A percentile compares a stretch with the other conserved stretches of the same genome.
These are phyloP conservation scores for Geotrichum carabidarum DNA, from an alignment of 1,139 yeast species.

Conservation along the genomic window DNA sequence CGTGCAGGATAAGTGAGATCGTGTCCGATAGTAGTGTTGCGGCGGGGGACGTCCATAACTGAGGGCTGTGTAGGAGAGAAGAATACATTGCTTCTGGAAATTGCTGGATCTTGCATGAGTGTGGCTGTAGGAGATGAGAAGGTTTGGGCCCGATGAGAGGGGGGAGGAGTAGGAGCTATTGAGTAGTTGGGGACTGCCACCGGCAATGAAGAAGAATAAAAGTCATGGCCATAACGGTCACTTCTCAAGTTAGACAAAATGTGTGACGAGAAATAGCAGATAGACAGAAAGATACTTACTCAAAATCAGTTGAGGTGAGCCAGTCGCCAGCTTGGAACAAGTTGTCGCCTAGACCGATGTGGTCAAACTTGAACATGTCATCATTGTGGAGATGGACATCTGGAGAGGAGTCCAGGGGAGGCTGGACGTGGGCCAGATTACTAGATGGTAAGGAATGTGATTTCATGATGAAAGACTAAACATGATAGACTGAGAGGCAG, in stretches of 20 bases:
- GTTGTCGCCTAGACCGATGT: background rate
- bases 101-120: background rate
- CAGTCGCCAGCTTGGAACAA: background rate
- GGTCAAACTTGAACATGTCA: background rate
- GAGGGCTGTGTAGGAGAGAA: background rate
- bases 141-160: background rate
- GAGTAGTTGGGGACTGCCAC: background rate
- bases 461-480: background rate
- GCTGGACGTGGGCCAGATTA: background rate
- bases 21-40: conserved; percentile 8
- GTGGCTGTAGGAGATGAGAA: background rate
- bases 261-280: background rate
- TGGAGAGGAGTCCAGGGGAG: background rate
- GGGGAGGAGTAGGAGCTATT: background rate
- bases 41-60: background rate
- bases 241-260: background rate
- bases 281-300: background rate
- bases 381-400: background rate
- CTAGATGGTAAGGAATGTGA: background rate
- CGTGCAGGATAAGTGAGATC: background rate
- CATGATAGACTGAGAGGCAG: background rate
- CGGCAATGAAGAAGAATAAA: background rate
- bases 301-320: background rate
- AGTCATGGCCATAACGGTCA: background rate
- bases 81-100: background rate